Conservation (phyloP, 2,329 filamentous ascomycete species). For the Incumbomyces lentus region DNA sequence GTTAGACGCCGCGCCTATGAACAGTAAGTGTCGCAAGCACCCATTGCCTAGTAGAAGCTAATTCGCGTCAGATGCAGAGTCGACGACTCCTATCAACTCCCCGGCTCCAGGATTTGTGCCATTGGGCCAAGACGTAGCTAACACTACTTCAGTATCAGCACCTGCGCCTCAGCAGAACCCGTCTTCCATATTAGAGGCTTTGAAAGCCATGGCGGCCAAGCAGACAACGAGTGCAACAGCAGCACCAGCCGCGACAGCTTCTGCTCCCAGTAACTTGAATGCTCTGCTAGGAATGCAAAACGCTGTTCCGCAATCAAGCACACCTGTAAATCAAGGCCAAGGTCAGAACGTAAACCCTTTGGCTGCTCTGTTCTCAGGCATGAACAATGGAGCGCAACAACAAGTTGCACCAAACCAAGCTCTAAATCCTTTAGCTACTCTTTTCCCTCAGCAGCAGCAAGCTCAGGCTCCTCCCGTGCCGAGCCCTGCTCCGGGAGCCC, state of each 20-base stretch:
- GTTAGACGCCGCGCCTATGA: slow-evolving; percentile 45
- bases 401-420: slow-evolving; percentile 25
- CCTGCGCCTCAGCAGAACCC: slow-evolving; percentile 41
- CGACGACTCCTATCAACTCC: slow-evolving; percentile 57
- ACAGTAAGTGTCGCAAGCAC: slow-evolving; percentile 47
- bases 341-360: slow-evolving; percentile 53
- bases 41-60: no score
- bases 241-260: slow-evolving; percentile 26
- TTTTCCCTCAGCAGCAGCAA: slow-evolving; percentile 29
- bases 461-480: slow-evolving; percentile 26
- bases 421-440: slow-evolving; percentile 32
- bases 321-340: slow-evolving; percentile 35
- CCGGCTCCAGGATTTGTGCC: slow-evolving; percentile 36
- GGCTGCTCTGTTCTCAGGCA: slow-evolving; percentile 39
- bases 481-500: slow-evolving; percentile 22
- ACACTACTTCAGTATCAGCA: slow-evolving; percentile 13
- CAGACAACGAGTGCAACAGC: slow-evolving; percentile 51
- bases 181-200: slow-evolving; percentile 61
- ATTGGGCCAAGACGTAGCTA: slow-evolving; percentile 25
- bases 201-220: slow-evolving; percentile 64
- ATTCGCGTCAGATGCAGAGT: slow-evolving; percentile 42
- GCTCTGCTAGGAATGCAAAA: slow-evolving; percentile 42
- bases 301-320: slow-evolving; percentile 26
- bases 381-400: slow-evolving; percentile 29
- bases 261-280: slow-evolving; percentile 32